These are phyloP conservation scores for Suillus subluteus DNA, from an alignment of 768 basidiomycete species.

Conservation along the genomic window DNA sequence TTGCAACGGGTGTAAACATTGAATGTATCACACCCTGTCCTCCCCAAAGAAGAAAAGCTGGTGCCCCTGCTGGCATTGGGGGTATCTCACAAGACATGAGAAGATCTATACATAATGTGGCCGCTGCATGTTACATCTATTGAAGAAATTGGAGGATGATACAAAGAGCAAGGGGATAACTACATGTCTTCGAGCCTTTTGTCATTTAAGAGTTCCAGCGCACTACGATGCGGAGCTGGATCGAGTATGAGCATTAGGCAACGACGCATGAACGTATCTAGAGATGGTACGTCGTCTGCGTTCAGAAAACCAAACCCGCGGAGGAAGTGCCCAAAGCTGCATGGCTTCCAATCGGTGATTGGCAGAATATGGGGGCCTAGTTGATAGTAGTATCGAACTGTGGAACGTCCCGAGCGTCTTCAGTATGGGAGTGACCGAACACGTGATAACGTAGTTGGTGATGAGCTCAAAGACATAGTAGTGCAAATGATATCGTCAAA, in stretches of 20 bases:
- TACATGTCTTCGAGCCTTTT: neutral
- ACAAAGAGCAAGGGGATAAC: neutral
- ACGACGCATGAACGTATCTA: neutral
- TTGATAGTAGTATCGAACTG: neutral
- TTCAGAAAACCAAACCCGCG: neutral
- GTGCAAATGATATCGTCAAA: too few relatives aligned
- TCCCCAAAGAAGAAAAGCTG: too few relatives aligned
- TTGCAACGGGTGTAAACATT: neutral
- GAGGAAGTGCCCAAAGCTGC: neutral
- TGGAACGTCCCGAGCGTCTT: neutral
- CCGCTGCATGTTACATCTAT: neutral
- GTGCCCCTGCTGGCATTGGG: neutral
- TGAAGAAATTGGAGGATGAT: neutral
- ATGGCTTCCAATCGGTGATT: neutral
- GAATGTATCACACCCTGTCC: too few relatives aligned
- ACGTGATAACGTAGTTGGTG: too few relatives aligned
- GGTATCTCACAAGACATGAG: neutral
- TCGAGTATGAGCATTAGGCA: neutral
- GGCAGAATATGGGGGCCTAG: neutral
- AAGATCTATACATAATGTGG: neutral
- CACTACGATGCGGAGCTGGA: too few relatives aligned
- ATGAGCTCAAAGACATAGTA: too few relatives aligned
- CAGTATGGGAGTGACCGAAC: too few relatives aligned
- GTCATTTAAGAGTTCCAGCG: too few relatives aligned
- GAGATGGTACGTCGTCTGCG: neutral